phyloP scores from a whole-genome alignment of 192 early-diverging fungal species.

The Lobosporangium transversale region DNA sequence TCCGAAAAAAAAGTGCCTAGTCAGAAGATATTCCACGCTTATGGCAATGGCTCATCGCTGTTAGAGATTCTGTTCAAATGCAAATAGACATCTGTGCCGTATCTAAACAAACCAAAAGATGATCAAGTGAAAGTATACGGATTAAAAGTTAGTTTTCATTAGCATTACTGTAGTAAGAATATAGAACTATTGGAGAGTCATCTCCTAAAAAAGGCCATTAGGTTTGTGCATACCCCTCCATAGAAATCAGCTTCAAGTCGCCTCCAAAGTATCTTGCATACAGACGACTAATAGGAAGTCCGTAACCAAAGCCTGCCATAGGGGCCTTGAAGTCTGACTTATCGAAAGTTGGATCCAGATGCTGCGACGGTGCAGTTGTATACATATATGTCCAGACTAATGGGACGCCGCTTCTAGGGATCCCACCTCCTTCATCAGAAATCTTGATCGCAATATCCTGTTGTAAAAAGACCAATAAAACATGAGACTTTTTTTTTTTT shows the following conservation, averaged over 20 bases:
- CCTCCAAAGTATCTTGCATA: slow-evolving; percentile 98
- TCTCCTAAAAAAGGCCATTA: not conserved
- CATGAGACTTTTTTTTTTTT: too few species aligned
- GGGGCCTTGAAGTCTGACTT: slow-evolving; percentile 84
- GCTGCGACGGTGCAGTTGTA: slow-evolving; percentile 78
- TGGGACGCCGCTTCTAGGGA: slow-evolving; percentile 86
- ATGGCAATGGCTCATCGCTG: slow-evolving; percentile 87
- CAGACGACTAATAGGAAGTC: slow-evolving; percentile 87
- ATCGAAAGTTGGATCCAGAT: slow-evolving; percentile 74
- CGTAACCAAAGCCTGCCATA: slow-evolving; percentile 93
- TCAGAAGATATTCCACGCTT: too few species aligned
- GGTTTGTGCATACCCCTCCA: slow-evolving; percentile 79
- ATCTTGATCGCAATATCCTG: slow-evolving; percentile 97
- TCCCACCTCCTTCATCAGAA: slow-evolving; percentile 95
- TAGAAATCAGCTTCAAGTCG: slow-evolving; percentile 90
- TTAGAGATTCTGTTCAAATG: slow-evolving; percentile 91
- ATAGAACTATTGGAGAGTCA: not conserved
- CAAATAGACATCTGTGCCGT: slow-evolving; percentile 94
- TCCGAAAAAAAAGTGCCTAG: not conserved
- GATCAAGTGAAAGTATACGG: not conserved
- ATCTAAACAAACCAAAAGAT: slow-evolving; percentile 50
- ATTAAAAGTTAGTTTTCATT: not conserved
- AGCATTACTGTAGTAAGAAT: not conserved
- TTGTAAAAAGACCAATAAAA: not conserved
- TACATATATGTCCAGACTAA: slow-evolving; percentile 97